Evolutionary conservation across 805 yeast genomes (phyloP).

Genomic region (Lipomyces sp.): DNA sequence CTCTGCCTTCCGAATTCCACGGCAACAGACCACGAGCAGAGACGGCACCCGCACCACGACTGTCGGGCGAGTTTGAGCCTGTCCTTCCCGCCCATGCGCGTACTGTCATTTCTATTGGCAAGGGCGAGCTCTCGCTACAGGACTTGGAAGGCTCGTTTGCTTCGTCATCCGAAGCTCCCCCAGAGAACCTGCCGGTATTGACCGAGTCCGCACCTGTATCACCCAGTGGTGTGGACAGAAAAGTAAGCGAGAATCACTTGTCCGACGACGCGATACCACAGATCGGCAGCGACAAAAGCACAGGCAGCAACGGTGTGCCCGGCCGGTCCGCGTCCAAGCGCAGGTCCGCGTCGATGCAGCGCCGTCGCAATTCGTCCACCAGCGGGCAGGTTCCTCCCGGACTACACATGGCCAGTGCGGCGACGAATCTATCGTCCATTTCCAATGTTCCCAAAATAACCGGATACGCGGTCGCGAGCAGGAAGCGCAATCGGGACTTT

Average conservation of each 20-base stretch:
- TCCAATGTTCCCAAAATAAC: conserved; percentile 22
- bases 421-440: neutral
- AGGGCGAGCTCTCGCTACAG: conserved; percentile 36
- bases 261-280: too few relatives aligned
- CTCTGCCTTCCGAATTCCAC: neutral
- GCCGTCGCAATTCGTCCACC: conserved; percentile 4
- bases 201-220: neutral
- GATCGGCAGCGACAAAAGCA: too few relatives aligned
- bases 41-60: conserved; percentile 21
- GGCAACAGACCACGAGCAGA: conserved; percentile 14
- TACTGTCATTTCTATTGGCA: conserved; percentile 36
- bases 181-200: neutral
- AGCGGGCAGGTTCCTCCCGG: neutral
- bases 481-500: conserved; percentile 66
- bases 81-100: conserved; percentile 10
- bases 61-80: conserved; percentile 16
- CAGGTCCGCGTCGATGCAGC: conserved; percentile 6
- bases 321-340: neutral
- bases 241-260: too few relatives aligned
- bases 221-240: too few relatives aligned
- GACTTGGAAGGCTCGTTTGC: conserved; percentile 8
- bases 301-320: too few relatives aligned
- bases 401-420: neutral
- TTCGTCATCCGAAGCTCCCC: neutral
- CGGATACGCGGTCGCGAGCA: conserved; percentile 47